Percentiles rank a stretch among this genome's conserved stretches.
These are phyloP conservation scores for Uronychia setigera DNA, from an alignment of 73 alveolate genomes.

Conservation along the genomic window DNA sequence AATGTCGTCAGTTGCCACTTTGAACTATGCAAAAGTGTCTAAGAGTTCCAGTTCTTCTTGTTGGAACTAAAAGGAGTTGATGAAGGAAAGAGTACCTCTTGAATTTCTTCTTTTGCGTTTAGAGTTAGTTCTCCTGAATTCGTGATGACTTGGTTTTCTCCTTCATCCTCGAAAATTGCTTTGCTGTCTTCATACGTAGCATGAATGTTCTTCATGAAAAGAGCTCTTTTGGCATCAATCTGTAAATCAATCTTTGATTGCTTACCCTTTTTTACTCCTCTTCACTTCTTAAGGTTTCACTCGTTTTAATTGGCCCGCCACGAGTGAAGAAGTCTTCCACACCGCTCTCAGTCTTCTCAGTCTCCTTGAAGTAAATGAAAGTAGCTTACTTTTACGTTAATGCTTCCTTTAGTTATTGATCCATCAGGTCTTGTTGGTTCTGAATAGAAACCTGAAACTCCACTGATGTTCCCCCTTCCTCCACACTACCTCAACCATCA, in stretches of 20 bases:
- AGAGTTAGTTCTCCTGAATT: slow-evolving; percentile 13
- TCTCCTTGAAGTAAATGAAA: background rate
- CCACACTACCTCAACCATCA: slow-evolving; percentile 4
- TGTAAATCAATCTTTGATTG: no score
- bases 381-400: background rate
- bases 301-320: background rate
- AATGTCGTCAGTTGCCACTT: slow-evolving; percentile 42
- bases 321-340: background rate
- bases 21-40: slow-evolving; percentile 30
- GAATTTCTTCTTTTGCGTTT: slow-evolving; percentile 27
- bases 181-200: background rate
- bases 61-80: slow-evolving; percentile 3
- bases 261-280: background rate
- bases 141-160: slow-evolving; percentile 11
- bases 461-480: background rate
- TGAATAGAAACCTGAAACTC: background rate
- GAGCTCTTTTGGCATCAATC: background rate
- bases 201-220: background rate
- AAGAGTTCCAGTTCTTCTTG: slow-evolving; percentile 24
- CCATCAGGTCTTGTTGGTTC: background rate
- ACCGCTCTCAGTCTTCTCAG: background rate
- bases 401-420: background rate
- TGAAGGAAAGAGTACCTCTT: slow-evolving; percentile 15
- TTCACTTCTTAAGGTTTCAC: background rate
- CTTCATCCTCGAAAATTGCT: background rate